Evolutionary conservation across 208 protist genomes (phyloP).

Genomic region (Novymonas esmeraldas): DNA sequence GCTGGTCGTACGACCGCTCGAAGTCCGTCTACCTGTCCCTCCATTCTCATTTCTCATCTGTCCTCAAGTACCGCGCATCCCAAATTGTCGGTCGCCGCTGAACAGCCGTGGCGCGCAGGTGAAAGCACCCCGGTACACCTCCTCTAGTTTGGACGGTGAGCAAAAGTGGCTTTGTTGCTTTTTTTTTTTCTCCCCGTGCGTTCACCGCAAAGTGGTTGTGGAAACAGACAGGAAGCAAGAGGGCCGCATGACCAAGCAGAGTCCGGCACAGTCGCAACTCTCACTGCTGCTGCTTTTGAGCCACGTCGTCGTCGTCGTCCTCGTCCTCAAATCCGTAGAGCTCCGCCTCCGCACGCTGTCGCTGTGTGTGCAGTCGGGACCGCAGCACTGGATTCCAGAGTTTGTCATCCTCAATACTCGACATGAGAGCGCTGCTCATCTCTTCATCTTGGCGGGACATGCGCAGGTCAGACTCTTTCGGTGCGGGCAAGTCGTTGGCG

Average conservation of each 20-base stretch:
- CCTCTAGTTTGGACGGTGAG: no score
- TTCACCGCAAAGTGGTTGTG: neutral
- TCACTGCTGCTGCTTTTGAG: neutral
- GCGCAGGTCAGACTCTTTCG: constrained; percentile 68
- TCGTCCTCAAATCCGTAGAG: constrained; percentile 90
- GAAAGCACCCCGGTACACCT: no score
- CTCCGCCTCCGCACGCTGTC: constrained; percentile 57
- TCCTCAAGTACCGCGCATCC: no score
- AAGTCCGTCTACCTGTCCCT: no score
- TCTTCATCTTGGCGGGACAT: constrained; percentile 82
- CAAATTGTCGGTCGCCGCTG: no score
- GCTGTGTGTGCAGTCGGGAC: constrained; percentile 69
- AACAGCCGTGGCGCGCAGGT: no score
- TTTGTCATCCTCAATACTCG: constrained; percentile 90
- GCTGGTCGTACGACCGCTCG: no score
- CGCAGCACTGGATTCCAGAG: constrained; percentile 88
- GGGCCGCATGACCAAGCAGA: neutral
- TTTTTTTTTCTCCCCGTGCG: no score
- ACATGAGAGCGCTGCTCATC: constrained; percentile 90
- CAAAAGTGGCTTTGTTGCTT: neutral
- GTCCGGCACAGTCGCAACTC: neutral
- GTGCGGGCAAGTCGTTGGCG: constrained; percentile 77
- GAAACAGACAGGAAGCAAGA: neutral
- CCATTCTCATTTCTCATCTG: no score
- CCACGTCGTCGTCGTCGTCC: constrained; percentile 41